A percentile compares a stretch with the other conserved stretches of the same genome.
Evolutionary conservation across 148 eudicot species (phyloP).

Genomic region (Nepenthes mirabilis): DNA sequence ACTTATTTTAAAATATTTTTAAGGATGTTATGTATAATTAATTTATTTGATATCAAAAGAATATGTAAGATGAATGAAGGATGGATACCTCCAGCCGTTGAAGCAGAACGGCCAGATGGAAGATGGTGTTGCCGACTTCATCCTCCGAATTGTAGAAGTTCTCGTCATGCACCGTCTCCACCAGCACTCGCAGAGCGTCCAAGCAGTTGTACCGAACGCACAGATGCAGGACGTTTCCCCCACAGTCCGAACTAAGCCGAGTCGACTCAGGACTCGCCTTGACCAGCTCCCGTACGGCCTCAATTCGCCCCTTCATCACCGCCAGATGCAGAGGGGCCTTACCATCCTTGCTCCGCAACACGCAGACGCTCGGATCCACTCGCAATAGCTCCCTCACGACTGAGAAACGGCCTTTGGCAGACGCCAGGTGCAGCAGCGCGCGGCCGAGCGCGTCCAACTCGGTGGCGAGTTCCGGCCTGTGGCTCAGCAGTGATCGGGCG

Average conservation of each 20-base stretch:
- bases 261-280: constrained; percentile 16
- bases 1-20: no score
- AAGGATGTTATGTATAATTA: no score
- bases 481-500: constrained; percentile 9
- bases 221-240: no score
- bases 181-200: no score
- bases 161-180: background rate
- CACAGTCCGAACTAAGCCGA: background rate
- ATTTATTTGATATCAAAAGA: no score
- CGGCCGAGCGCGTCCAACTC: constrained; percentile 20
- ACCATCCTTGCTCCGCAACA: constrained; percentile 9
- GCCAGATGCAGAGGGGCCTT: constrained; percentile 21
- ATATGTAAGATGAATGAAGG: no score
- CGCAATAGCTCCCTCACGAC: constrained; percentile 11
- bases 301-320: constrained; percentile 11
- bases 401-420: constrained; percentile 13
- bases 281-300: constrained; percentile 17
- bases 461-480: constrained; percentile 12
- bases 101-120: background rate
- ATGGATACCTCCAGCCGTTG: background rate
- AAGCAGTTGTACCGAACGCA: no score
- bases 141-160: background rate
- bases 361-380: background rate
- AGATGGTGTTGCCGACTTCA: background rate
- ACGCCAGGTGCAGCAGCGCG: constrained; percentile 23